phyloP scores from a whole-genome alignment of 225 moss, liverwort and hornwort genomes.

The Polytrichum formosum region DNA sequence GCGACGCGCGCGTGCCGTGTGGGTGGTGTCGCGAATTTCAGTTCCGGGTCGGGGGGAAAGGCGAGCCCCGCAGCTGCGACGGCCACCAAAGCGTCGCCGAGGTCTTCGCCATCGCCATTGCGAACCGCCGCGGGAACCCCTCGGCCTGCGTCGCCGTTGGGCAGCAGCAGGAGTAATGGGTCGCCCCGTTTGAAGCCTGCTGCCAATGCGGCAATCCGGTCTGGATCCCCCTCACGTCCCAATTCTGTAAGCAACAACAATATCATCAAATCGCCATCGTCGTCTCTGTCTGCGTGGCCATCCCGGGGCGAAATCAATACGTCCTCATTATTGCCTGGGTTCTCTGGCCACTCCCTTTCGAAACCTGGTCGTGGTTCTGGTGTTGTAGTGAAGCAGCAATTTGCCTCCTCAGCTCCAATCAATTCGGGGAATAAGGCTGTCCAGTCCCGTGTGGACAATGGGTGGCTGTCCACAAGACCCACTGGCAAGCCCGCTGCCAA shows the following conservation, averaged over 20 bases:
- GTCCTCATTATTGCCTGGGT: too few species aligned
- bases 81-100: too few species aligned
- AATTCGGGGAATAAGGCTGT: conserved; percentile 17
- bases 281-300: not conserved
- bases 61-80: too few species aligned
- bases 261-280: not conserved
- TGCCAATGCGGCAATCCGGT: conserved; percentile 20
- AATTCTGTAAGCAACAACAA: not conserved
- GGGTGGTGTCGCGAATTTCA: too few species aligned
- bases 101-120: too few species aligned
- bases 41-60: too few species aligned
- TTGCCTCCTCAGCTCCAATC: conserved; percentile 18
- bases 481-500: conserved; percentile 15
- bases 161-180: too few species aligned
- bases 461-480: conserved; percentile 19
- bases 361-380: not conserved
- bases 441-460: conserved; percentile 10
- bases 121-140: too few species aligned
- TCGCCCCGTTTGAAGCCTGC: not conserved
- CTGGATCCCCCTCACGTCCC: conserved; percentile 13
- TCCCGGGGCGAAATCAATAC: not conserved
- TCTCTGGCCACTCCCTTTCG: conserved; percentile 19
- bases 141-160: too few species aligned
- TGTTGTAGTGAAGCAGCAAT: not conserved
- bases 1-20: too few species aligned